Evolutionary conservation across 208 protist genomes (phyloP).

Genomic region (Wallacemonas sp.): DNA sequence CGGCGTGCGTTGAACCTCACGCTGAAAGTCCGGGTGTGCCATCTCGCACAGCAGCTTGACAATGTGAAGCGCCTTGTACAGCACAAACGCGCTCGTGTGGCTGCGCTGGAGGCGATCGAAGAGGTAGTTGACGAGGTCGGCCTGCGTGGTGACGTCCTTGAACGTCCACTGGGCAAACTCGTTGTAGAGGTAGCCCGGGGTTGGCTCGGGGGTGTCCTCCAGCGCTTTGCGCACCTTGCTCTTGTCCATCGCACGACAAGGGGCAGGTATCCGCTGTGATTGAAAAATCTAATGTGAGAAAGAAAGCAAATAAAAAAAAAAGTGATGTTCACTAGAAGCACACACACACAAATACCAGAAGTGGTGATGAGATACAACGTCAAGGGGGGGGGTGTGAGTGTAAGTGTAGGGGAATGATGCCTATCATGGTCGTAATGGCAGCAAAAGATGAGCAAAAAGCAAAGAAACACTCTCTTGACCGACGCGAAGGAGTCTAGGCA

Average conservation of each 20-base stretch:
- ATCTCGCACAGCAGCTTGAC: slow-evolving; percentile 63
- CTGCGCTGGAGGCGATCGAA: slow-evolving; percentile 39
- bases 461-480: no score
- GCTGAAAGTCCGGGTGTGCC: slow-evolving; percentile 69
- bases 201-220: slow-evolving; percentile 51
- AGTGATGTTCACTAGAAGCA: not conserved
- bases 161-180: slow-evolving; percentile 59
- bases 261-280: slow-evolving; percentile 4
- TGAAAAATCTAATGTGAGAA: slow-evolving; percentile 2
- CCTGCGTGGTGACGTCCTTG: slow-evolving; percentile 35
- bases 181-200: slow-evolving; percentile 50
- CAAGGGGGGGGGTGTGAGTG: no score
- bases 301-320: not conserved
- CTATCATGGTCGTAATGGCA: no score
- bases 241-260: slow-evolving; percentile 53
- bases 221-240: slow-evolving; percentile 45
- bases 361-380: not conserved
- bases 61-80: slow-evolving; percentile 71
- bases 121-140: slow-evolving; percentile 44
- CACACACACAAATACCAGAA: not conserved
- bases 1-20: slow-evolving; percentile 40
- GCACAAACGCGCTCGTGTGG: slow-evolving; percentile 29
- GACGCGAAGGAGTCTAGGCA: no score
- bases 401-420: no score
- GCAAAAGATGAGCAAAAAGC: no score